Evolutionary conservation across 1,284 basidiomycete species (phyloP).

Genomic region (Coniferiporia sulphurascens): DNA sequence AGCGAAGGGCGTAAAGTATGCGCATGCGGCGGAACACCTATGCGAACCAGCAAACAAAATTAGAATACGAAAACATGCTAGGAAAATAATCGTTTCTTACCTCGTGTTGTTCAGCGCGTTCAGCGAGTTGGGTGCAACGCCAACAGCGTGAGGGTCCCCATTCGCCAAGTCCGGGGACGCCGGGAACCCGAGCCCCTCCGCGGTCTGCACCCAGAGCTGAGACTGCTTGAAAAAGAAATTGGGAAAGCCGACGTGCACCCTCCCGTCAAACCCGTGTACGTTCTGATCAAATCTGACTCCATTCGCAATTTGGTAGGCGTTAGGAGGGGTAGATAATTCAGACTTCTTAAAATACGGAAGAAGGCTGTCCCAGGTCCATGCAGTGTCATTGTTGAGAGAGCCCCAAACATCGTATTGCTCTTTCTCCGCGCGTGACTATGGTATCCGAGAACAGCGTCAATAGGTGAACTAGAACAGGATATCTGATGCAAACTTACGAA

Average conservation of each 20-base stretch:
- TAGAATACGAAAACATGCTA: neutral
- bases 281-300: constrained; percentile 14
- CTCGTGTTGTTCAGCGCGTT: constrained; percentile 19
- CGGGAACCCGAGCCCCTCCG: constrained; percentile 14
- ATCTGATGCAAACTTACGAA: constrained; percentile 10
- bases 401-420: constrained; percentile 20
- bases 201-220: constrained; percentile 14
- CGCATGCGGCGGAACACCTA: constrained; percentile 20
- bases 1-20: constrained; percentile 17
- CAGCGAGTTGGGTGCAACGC: constrained; percentile 16
- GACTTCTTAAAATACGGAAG: constrained; percentile 20
- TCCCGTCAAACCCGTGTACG: constrained; percentile 17
- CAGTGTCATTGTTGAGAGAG: constrained; percentile 13
- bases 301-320: constrained; percentile 10
- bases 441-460: neutral
- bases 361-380: constrained; percentile 17
- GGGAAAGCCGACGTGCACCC: constrained; percentile 18
- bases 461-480: neutral
- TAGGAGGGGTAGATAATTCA: constrained; percentile 17
- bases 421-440: constrained; percentile 17
- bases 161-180: constrained; percentile 17
- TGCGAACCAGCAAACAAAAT: neutral
- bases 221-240: constrained; percentile 19
- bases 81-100: constrained; percentile 1
- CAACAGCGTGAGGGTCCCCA: constrained; percentile 18